Evolutionary conservation across 2,329 filamentous ascomycete species (phyloP).

Genomic region (Stachybotrys chlorohalonatus): DNA sequence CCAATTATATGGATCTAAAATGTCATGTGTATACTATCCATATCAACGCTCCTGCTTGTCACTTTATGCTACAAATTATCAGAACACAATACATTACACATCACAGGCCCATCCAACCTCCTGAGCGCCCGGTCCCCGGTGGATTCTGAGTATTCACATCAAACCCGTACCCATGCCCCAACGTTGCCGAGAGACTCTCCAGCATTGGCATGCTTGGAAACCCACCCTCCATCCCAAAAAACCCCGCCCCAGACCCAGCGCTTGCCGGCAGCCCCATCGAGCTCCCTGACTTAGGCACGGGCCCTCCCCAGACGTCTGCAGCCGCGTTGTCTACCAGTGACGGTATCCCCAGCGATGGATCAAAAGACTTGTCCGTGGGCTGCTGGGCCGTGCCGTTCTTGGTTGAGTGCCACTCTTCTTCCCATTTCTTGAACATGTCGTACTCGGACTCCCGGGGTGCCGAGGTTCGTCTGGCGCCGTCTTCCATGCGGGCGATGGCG

Average conservation of each 20-base stretch:
- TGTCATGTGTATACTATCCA: too few relatives aligned
- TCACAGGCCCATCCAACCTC: not conserved
- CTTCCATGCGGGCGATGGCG: not conserved
- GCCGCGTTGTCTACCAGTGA: not conserved
- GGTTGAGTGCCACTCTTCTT: not conserved
- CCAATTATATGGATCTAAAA: too few relatives aligned
- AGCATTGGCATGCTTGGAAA: not conserved
- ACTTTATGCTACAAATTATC: too few relatives aligned
- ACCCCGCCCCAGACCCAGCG: not conserved
- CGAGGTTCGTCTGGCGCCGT: not conserved
- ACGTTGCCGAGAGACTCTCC: not conserved
- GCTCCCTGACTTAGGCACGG: not conserved
- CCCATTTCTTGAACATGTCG: constrained; percentile 1
- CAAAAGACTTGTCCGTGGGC: not conserved
- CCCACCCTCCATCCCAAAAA: not conserved
- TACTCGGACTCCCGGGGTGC: not conserved
- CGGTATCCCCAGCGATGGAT: not conserved
- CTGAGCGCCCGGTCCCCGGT: not conserved
- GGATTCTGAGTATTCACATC: not conserved
- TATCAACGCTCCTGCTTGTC: too few relatives aligned
- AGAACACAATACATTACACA: too few relatives aligned
- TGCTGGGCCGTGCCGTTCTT: not conserved
- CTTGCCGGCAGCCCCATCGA: not conserved
- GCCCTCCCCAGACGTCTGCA: not conserved
- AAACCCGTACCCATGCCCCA: not conserved